Percentiles rank a stretch among this genome's conserved stretches.
Conservation (phyloP, 169 alveolate genomes). For the Plasmodium adleri region DNA sequence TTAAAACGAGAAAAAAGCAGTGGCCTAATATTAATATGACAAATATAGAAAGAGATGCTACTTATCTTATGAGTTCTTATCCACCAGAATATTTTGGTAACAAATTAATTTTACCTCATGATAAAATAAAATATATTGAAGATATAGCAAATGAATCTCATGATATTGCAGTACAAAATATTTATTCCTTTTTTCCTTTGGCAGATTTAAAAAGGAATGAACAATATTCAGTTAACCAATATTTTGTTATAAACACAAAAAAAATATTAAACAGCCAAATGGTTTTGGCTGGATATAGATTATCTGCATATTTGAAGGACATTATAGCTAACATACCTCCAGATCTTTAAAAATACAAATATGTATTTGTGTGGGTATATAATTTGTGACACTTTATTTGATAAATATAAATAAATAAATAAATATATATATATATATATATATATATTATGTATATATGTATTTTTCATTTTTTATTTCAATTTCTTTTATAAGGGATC, state of each 20-base stretch:
- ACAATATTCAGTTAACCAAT: background rate
- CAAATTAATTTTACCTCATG: conserved; percentile 6
- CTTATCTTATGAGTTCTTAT: background rate
- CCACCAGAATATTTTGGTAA: background rate
- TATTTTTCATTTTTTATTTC: too few species aligned
- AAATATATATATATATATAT: too few species aligned
- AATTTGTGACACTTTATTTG: too few species aligned
- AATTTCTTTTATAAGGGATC: too few species aligned
- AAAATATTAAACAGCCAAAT: conserved; percentile 19
- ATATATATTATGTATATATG: too few species aligned
- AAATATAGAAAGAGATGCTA: conserved; percentile 1
- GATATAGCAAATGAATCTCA: conserved; percentile 18
- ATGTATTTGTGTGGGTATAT: background rate
- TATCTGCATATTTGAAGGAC: conserved; percentile 34
- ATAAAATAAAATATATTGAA: conserved; percentile 35
- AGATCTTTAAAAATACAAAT: conserved; percentile 21
- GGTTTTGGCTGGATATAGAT: conserved; percentile 49
- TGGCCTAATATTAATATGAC: conserved; percentile 16
- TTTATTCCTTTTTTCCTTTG: conserved; percentile 13
- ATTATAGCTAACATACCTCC: conserved; percentile 19
- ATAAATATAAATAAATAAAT: too few species aligned
- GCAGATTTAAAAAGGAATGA: background rate
- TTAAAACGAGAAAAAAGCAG: conserved; percentile 21
- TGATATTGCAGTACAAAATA: conserved; percentile 25
- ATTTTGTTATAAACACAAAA: conserved; percentile 18